Evolutionary conservation across 2,329 filamentous ascomycete species (phyloP).

Genomic region (Aureobasidium sp.): DNA sequence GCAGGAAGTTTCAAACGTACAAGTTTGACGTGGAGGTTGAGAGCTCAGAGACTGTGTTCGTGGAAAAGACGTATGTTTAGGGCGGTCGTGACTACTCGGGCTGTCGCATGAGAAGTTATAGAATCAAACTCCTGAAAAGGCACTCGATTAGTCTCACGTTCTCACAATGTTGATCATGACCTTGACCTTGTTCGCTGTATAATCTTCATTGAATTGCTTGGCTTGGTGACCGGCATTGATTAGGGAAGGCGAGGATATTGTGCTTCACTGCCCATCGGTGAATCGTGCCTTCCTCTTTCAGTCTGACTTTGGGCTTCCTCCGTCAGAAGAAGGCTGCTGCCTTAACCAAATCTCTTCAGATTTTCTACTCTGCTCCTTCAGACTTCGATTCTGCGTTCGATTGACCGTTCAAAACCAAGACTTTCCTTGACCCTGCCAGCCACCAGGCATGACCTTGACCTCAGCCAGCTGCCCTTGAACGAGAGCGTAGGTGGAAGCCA

Average conservation of each 20-base stretch:
- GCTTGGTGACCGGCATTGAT: background rate
- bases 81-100: background rate
- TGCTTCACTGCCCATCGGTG: background rate
- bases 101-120: background rate
- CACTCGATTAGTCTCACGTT: background rate
- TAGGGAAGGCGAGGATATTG: background rate
- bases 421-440: too few species aligned
- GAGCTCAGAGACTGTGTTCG: background rate
- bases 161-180: background rate
- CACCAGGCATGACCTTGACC: too few species aligned
- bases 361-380: too few species aligned
- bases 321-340: background rate
- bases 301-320: background rate
- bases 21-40: background rate
- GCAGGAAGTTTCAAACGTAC: conserved; percentile 18
- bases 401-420: too few species aligned
- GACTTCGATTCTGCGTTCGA: too few species aligned
- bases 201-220: background rate
- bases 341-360: background rate
- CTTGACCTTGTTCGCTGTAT: background rate
- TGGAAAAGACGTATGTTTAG: background rate
- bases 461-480: too few species aligned
- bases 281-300: background rate
- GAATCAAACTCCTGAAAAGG: background rate
- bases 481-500: too few species aligned